Evolutionary conservation across 768 basidiomycete genomes (phyloP).

Genomic region (Trametes meyenii): DNA sequence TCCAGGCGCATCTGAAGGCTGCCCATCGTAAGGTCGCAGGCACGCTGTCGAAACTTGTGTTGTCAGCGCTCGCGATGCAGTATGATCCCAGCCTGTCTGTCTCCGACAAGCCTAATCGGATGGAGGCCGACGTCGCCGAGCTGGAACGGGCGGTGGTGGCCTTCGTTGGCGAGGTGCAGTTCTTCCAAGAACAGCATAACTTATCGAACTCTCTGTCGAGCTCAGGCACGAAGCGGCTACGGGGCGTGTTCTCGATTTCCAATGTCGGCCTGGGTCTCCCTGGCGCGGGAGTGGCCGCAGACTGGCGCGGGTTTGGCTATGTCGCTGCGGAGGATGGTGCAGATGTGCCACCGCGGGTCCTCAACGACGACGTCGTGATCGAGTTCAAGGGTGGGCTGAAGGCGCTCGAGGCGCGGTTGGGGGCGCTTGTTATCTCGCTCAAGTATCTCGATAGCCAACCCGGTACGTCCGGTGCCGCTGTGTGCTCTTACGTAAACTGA

Average conservation of each 20-base stretch:
- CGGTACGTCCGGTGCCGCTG: slow-evolving; percentile 20
- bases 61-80: slow-evolving; percentile 88
- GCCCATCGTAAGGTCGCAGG: slow-evolving; percentile 86
- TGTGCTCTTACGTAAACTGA: slow-evolving; percentile 7
- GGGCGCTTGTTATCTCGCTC: slow-evolving; percentile 22
- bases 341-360: slow-evolving; percentile 6
- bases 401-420: slow-evolving; percentile 17
- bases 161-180: slow-evolving; percentile 73
- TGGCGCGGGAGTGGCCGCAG: slow-evolving; percentile 74
- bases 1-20: slow-evolving; percentile 62
- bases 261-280: slow-evolving; percentile 78
- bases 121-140: slow-evolving; percentile 76
- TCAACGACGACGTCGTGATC: slow-evolving; percentile 25
- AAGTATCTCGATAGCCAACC: slow-evolving; percentile 21
- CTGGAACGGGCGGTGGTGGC: slow-evolving; percentile 70
- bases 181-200: slow-evolving; percentile 46
- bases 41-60: slow-evolving; percentile 85
- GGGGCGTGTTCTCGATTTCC: slow-evolving; percentile 60
- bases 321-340: slow-evolving; percentile 56
- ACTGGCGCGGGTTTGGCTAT: slow-evolving; percentile 89
- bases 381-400: slow-evolving; percentile 21
- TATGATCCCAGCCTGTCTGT: slow-evolving; percentile 70
- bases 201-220: slow-evolving; percentile 25
- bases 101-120: slow-evolving; percentile 64
- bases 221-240: slow-evolving; percentile 51